phyloP scores from a whole-genome alignment of 1,284 basidiomycete species.

The Irpex lacteus region DNA sequence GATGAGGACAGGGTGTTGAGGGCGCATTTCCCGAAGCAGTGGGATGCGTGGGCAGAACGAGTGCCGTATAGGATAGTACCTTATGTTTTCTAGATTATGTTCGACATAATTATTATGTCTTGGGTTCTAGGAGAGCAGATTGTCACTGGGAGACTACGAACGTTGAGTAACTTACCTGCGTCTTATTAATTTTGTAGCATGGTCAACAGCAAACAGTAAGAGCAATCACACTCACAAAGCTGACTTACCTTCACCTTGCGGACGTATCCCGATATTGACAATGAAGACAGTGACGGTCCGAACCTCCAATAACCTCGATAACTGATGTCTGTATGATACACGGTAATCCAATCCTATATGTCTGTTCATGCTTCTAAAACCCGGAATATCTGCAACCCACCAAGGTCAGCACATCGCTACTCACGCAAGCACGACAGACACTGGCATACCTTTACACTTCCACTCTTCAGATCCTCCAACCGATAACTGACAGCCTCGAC shows the following conservation, averaged over 20 bases:
- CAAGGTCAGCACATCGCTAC: background rate
- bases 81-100: background rate
- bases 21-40: background rate
- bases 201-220: too few species aligned
- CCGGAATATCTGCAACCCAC: slow-evolving; percentile 24
- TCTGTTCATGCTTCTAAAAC: slow-evolving; percentile 24
- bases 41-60: slow-evolving; percentile 5
- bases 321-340: background rate
- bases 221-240: too few species aligned
- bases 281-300: background rate
- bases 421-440: background rate
- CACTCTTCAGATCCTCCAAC: slow-evolving; percentile 87
- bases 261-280: background rate
- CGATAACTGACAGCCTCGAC: slow-evolving; percentile 83
- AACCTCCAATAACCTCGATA: background rate
- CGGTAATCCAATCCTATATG: background rate
- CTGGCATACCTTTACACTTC: slow-evolving; percentile 73
- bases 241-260: too few species aligned
- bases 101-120: background rate
- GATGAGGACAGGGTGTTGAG: background rate
- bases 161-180: too few species aligned
- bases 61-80: background rate
- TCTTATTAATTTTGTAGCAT: too few species aligned
- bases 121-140: too few species aligned
- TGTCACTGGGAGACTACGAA: too few species aligned